Percentiles rank a stretch among this genome's conserved stretches.
Evolutionary conservation across 805 yeast species (phyloP).

Genomic region (Pichia scutulata): DNA sequence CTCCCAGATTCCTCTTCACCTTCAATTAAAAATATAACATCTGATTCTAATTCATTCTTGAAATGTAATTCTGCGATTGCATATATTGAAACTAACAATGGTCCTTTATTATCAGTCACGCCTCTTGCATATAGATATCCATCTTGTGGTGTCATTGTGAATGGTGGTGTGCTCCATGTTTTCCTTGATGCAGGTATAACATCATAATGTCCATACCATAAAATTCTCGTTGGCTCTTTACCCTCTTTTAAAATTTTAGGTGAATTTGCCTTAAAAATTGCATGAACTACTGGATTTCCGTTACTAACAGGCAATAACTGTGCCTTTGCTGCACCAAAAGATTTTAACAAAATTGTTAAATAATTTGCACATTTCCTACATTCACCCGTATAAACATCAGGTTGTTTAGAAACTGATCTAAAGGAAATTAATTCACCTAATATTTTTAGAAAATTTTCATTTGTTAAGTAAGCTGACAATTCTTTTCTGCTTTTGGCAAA

Average conservation of each 20-base stretch:
- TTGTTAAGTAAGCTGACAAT: constrained; percentile 8
- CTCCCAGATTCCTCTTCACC: constrained; percentile 97
- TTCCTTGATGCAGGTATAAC: constrained; percentile 71
- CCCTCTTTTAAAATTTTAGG: neutral
- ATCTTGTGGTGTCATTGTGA: constrained; percentile 61
- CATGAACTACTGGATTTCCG: constrained; percentile 83
- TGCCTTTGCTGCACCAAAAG: constrained; percentile 62
- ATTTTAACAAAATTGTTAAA: constrained; percentile 51
- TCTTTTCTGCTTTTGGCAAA: neutral
- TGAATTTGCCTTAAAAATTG: constrained; percentile 50
- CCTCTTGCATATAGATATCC: constrained; percentile 91
- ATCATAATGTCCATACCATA: constrained; percentile 96
- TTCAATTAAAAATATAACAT: constrained; percentile 77
- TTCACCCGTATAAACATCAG: constrained; percentile 62
- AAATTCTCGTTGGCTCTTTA: constrained; percentile 34
- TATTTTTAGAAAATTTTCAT: constrained; percentile 54
- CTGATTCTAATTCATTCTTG: constrained; percentile 47
- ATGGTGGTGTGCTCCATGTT: constrained; percentile 76
- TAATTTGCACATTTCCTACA: constrained; percentile 82
- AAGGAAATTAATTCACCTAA: constrained; percentile 56
- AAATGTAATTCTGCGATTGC: constrained; percentile 70
- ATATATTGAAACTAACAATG: constrained; percentile 76
- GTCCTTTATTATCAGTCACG: constrained; percentile 92
- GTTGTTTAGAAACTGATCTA: constrained; percentile 71
- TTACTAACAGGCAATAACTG: constrained; percentile 63